Base-by-base conservation (phyloP, 148 eudicot genomes). In the Euryodendron excelsum region DNA sequence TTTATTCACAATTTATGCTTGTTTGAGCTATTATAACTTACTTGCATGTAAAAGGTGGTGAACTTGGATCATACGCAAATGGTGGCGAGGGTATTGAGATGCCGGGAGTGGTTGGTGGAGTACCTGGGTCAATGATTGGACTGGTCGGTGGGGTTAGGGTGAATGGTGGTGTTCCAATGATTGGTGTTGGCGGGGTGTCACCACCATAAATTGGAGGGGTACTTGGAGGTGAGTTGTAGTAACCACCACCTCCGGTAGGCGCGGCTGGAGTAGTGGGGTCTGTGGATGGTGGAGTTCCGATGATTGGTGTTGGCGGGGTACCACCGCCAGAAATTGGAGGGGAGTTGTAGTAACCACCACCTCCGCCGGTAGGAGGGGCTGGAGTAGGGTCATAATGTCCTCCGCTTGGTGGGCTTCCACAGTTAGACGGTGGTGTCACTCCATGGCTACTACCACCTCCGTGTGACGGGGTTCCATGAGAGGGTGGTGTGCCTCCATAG, bases 41-140 rank as follows among this genome's bases (percentile, higher is more conserved):
- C 98, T 85, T 82, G 97, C 95, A 91, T 52, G 94, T 85, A 80
- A 89, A 87, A 65, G 97, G 95, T 71, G 97, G 95, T 21, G 90
- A 77, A 73, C 82, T 88, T 13, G 97, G 97, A 69, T 88, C 90
- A 30, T 83, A 84, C 21, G 88, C 77, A 55, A 77, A 77, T 55
- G 93, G 91, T 64, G 92, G 90, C n/a, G 88, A 76, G 21, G 88
- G 91, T 23, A 83, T 14, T 15, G 89, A 33, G 77, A 72, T 53
- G 15, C 83, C 79, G 0, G 88, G 86, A 45, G 62, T 55, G 47
- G 58, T 60, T 1, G 73, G 77, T 0, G 78, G 82, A 39, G 70
- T 82, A 37, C 79, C 76, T 3, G 90, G 93, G 53, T 74, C 37
- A 59, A 70, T 67, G 5, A 79, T 82, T 4, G 84, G 86, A 25